Evolutionary conservation across 1,139 yeast species (phyloP), one percentile per base, ranked within the genome.

Genomic region (Arxiozyma telluris): DNA sequence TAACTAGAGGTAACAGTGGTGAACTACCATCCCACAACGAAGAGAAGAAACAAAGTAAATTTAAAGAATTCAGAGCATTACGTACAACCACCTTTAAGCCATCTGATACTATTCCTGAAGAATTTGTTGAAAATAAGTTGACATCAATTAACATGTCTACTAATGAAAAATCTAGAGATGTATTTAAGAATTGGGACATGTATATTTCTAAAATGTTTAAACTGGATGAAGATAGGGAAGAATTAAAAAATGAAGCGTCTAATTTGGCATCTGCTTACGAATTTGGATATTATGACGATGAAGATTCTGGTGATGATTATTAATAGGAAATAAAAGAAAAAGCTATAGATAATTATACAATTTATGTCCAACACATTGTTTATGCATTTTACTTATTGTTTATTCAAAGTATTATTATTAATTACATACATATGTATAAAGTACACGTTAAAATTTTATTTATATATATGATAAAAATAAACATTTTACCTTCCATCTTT

Each of bases 141-240:
- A 52, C 52, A 54, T 47, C 58, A 59, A n/a, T 67, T 68, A 48
- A 64, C 67, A 44, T 84, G 56, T 73, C 75, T n/a, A 71, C 77
- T 1, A 75, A 81, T 20, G 73, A 78, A 25, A 67, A 73, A 3
- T 69, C 82, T n/a, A 72, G 77, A 50, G 64, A 70, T 12, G 71
- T 74, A 15, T 71, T 85, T 52, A 73, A 74, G 56, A 70, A 71
- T 1, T 82, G 82, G 78, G 71, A 73, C 11, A 71, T 74, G 15
- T 64, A 75, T 41, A 77, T 84, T 1, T 65, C 75, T 0, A 73
- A 74, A 49, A 69, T 72, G 41, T 73, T 74, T 56, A 73, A 69
- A 57, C 76, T 79, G n/a, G 91, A 83, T 53, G 56, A 58, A 9
- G 91, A 84, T 50, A 76, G 86, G 56, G 83, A 79, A 42, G 91